A percentile compares a stretch with the other conserved stretches of the same genome.
These are phyloP conservation scores for Ceratocystis alfenasii DNA, from an alignment of 2,329 filamentous ascomycete genomes.

Conservation along the genomic window DNA sequence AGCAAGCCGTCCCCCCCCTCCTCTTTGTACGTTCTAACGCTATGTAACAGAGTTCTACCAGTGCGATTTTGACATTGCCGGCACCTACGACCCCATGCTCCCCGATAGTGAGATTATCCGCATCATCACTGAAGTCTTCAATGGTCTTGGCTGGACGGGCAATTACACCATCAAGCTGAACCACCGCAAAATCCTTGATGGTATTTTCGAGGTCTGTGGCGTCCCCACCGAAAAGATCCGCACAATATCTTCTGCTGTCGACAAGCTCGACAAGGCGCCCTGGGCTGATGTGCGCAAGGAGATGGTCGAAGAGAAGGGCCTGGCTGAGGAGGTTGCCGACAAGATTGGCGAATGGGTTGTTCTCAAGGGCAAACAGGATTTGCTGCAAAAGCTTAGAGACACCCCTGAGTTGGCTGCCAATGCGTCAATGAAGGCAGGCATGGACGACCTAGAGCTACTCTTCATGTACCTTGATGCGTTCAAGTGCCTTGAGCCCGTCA, in stretches of 20 bases:
- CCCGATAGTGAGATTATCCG: constrained; percentile 82
- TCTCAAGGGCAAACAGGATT: constrained; percentile 60
- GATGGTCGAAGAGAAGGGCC: constrained; percentile 85
- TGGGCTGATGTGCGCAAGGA: constrained; percentile 67
- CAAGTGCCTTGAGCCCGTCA: constrained; percentile 58
- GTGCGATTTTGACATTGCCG: constrained; percentile 93
- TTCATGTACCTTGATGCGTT: constrained; percentile 75
- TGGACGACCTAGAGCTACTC: constrained; percentile 68
- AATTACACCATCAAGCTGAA: constrained; percentile 77
- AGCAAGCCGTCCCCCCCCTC: not conserved
- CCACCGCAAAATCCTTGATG: constrained; percentile 87
- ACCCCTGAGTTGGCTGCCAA: constrained; percentile 60
- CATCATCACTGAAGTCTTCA: constrained; percentile 47
- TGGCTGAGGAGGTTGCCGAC: constrained; percentile 65
- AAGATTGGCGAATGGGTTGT: constrained; percentile 78
- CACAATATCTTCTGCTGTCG: constrained; percentile 81
- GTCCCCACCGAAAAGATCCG: constrained; percentile 79
- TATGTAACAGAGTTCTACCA: constrained; percentile 66
- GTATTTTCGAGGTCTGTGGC: constrained; percentile 81
- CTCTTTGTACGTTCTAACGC: not conserved
- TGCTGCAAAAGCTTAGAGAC: constrained; percentile 56
- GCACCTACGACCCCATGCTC: constrained; percentile 71
- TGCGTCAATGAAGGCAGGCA: constrained; percentile 61
- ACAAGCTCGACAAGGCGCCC: constrained; percentile 87
- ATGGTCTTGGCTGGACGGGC: constrained; percentile 34